phyloP scores from a whole-genome alignment of 768 basidiomycete genomes.

The Russula lepida region DNA sequence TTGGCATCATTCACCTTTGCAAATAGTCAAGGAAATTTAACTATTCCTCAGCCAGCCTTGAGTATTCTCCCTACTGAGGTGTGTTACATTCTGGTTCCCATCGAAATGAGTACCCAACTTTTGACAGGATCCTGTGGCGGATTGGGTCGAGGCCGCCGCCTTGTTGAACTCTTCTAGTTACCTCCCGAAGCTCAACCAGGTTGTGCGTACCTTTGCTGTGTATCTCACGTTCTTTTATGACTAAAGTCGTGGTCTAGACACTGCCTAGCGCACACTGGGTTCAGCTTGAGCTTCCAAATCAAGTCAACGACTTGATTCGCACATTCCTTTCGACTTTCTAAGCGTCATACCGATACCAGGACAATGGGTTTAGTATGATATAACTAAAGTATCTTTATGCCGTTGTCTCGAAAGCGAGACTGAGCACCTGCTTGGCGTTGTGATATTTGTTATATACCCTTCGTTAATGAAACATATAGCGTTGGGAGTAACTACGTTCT shows the following conservation, averaged over 20 bases:
- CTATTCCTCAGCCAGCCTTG: slow-evolving; percentile 35
- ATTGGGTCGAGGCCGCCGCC: slow-evolving; percentile 31
- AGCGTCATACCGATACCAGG: not conserved
- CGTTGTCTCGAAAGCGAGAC: not conserved
- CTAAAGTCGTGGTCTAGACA: slow-evolving; percentile 29
- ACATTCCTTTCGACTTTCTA: slow-evolving; percentile 38
- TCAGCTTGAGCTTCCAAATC: slow-evolving; percentile 51
- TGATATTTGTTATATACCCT: too few relatives aligned
- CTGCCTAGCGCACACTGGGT: slow-evolving; percentile 57
- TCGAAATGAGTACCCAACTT: not conserved
- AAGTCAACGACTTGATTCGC: slow-evolving; percentile 43
- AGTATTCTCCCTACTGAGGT: slow-evolving; percentile 33
- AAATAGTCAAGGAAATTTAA: slow-evolving; percentile 34
- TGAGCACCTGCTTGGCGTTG: not conserved
- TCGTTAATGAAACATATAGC: too few relatives aligned
- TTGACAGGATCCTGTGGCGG: slow-evolving; percentile 36
- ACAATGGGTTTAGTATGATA: not conserved
- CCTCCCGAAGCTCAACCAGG: slow-evolving; percentile 30
- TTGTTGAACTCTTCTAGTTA: slow-evolving; percentile 25
- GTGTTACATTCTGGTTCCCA: not conserved
- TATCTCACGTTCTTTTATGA: not conserved
- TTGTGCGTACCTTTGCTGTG: slow-evolving; percentile 24
- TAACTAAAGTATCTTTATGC: not conserved
- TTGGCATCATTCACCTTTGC: slow-evolving; percentile 31
- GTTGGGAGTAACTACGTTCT: too few relatives aligned